These are phyloP conservation scores for Candida nitratophila DNA, from an alignment of 805 yeast genomes.

Conservation along the genomic window DNA sequence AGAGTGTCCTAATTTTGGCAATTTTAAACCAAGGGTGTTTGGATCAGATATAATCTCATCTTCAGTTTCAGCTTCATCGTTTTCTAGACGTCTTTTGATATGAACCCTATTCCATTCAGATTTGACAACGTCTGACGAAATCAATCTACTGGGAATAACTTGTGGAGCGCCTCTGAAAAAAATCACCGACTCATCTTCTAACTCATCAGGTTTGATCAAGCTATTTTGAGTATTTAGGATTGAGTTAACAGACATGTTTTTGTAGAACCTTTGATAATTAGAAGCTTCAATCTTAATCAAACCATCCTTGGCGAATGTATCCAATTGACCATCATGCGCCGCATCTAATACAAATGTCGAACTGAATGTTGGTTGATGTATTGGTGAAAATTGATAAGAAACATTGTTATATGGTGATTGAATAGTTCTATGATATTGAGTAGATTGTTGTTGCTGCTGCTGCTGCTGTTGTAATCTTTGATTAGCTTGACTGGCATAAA, in stretches of 20 bases:
- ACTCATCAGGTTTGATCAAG: conserved; percentile 11
- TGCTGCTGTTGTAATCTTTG: not conserved
- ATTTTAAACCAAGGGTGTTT: conserved; percentile 13
- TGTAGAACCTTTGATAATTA: conserved; percentile 23
- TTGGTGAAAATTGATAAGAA: conserved; percentile 24
- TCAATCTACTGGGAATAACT: conserved; percentile 32
- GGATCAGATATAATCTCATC: conserved; percentile 6
- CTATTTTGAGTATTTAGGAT: conserved; percentile 2
- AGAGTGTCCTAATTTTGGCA: conserved; percentile 50
- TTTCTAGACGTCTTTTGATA: not conserved
- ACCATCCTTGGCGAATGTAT: conserved; percentile 25
- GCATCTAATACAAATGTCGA: conserved; percentile 31
- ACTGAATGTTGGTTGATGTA: conserved; percentile 22
- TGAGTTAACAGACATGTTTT: conserved; percentile 9
- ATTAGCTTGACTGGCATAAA: not conserved
- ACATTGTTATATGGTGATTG: conserved; percentile 24
- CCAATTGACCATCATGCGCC: conserved; percentile 26
- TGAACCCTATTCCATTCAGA: conserved; percentile 1
- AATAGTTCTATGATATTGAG: conserved; percentile 21
- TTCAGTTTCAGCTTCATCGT: not conserved
- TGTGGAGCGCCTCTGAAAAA: conserved; percentile 71
- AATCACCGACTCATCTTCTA: conserved; percentile 31
- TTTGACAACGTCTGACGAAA: conserved; percentile 12
- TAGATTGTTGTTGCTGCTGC: not conserved
- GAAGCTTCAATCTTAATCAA: conserved; percentile 24